Base-by-base conservation (phyloP, 1,284 basidiomycete genomes). In the Rhodotorula sp. region DNA sequence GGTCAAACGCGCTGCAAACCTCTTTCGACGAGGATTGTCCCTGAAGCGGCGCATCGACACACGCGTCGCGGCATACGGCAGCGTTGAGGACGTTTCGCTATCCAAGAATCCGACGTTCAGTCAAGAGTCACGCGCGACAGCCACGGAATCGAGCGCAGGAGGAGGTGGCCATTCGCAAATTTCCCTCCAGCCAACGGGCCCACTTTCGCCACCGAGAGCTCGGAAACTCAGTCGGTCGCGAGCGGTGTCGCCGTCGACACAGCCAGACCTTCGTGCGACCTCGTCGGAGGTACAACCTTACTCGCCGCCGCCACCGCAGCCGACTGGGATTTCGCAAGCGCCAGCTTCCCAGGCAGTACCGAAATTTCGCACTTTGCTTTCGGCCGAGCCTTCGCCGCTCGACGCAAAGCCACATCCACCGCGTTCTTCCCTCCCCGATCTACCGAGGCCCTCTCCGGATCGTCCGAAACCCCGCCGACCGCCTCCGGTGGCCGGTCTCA, bases 11-110 rank as follows among this genome's bases (percentile, higher is more conserved):
- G 34, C 26, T 10, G 16, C 57, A 58, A 34, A 47, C 48, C 54
- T 65, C 7, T 51, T 69, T 21, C 29, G 47, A 10, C 68, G 68
- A 12, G 68, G 48, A 0, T 58, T 62, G 46, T 58, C 34, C 31
- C 52, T 65, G 43, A 67, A 70, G 54, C 60, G 71, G 1, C 64
- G 71, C 10, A 62, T 73, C 56, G 71, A 73, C 23, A 62, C 64
- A 34, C 71, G 62, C 43, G 26, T 70, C n/a, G 68, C 65, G 5
- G 65, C 71, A 21, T 63, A 69, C 71, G 65, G 65, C 29, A 54
- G 48, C 18, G 65, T 62, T 29, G 46, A 39, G 31, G 54, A 57
- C 29, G 43, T 66, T 5, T 18, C 47, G 23, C 21, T 65, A 6
- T 58, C 68, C 7, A 70, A 70, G 29, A 43, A 43, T 43, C 69